These are phyloP conservation scores for Pyrenula massariospora DNA, from an alignment of 495 filamentous ascomycete species.

Conservation along the genomic window DNA sequence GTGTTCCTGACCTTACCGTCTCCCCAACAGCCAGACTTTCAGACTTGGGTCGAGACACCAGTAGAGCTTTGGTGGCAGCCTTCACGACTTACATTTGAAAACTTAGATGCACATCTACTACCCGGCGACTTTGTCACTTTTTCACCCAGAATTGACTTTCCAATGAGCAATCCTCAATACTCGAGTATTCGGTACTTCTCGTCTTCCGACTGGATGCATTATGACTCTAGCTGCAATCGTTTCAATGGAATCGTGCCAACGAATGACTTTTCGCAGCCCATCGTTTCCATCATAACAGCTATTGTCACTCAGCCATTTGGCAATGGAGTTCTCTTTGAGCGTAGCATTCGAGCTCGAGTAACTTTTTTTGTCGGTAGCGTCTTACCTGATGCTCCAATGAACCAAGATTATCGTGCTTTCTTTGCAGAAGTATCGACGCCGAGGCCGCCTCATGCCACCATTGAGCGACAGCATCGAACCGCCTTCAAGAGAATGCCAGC, in stretches of 20 bases:
- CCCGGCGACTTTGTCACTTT: background rate
- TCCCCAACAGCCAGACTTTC: background rate
- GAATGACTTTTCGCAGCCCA: background rate
- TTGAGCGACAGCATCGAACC: background rate
- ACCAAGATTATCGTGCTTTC: background rate
- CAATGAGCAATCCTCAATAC: background rate
- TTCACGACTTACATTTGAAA: background rate
- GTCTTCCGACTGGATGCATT: background rate
- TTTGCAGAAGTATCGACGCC: background rate
- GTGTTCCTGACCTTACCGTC: background rate
- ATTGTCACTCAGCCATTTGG: background rate
- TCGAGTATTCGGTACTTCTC: background rate
- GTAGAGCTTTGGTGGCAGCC: background rate
- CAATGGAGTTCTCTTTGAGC: background rate
- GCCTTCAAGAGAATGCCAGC: background rate
- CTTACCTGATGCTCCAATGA: background rate
- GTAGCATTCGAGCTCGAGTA: background rate
- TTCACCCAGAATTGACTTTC: background rate
- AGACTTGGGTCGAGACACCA: background rate
- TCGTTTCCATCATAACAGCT: background rate
- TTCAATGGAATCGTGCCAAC: background rate
- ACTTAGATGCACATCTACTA: background rate
- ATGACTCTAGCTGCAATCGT: background rate
- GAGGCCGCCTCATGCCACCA: background rate
- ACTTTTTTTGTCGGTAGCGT: background rate